Conservation (phyloP, 176 grass and related monocot genomes). For the Triticum urartu region DNA sequence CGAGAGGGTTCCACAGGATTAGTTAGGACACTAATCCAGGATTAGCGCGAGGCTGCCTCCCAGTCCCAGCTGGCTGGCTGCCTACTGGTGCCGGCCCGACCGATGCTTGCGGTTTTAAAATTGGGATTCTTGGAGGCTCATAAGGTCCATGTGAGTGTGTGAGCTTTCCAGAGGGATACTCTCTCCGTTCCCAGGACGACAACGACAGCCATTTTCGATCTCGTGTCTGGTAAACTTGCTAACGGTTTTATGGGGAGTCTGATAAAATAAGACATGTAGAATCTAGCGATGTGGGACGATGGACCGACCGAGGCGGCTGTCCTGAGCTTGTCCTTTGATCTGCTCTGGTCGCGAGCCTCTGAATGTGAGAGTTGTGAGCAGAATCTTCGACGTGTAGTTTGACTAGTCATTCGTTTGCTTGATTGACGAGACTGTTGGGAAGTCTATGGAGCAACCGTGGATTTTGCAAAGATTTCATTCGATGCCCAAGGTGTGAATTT, state of each 20-base stretch:
- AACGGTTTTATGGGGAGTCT: slow-evolving; percentile 40
- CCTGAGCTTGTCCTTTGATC: slow-evolving; percentile 19
- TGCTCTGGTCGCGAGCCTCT: background rate
- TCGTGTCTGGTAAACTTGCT: slow-evolving; percentile 35
- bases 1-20: background rate
- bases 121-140: slow-evolving; percentile 11
- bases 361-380: background rate
- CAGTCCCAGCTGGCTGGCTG: slow-evolving; percentile 33
- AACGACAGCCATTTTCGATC: slow-evolving; percentile 12
- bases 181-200: slow-evolving; percentile 32
- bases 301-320: slow-evolving; percentile 26
- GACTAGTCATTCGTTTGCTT: background rate
- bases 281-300: slow-evolving; percentile 6
- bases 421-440: background rate
- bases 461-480: slow-evolving; percentile 8
- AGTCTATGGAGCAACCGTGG: background rate
- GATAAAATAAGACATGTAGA: slow-evolving; percentile 26
- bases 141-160: slow-evolving; percentile 37
- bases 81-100: slow-evolving; percentile 15
- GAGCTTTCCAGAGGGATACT: background rate
- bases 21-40: slow-evolving; percentile 52
- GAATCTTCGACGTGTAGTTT: background rate
- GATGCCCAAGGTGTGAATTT: background rate
- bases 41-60: slow-evolving; percentile 52
- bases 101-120: slow-evolving; percentile 4